Evolutionary conservation across 2,329 filamentous ascomycete genomes (phyloP).

Genomic region (Stemphylium vesicarium): DNA sequence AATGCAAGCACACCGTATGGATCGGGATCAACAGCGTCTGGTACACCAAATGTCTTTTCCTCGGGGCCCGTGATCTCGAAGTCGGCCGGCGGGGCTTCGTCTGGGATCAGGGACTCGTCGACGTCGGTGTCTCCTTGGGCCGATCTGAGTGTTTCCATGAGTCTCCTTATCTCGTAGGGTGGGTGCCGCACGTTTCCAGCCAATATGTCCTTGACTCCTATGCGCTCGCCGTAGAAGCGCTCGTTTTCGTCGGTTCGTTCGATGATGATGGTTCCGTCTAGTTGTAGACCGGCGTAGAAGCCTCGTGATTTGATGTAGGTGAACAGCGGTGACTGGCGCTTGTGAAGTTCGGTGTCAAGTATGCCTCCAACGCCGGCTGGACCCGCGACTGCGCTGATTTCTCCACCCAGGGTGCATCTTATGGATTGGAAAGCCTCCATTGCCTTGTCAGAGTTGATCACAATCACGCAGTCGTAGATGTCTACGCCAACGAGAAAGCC

Average conservation of each 20-base stretch:
- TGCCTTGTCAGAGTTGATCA: conserved; percentile 86
- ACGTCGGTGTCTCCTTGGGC: conserved; percentile 83
- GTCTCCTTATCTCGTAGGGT: conserved; percentile 62
- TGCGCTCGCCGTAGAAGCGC: conserved; percentile 76
- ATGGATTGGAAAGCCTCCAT: conserved; percentile 83
- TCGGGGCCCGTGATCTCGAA: conserved; percentile 59
- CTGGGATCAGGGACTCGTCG: conserved; percentile 70
- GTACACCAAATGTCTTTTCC: conserved; percentile 74
- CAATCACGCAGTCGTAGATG: conserved; percentile 93
- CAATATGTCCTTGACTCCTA: conserved; percentile 68
- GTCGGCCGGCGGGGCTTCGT: conserved; percentile 79
- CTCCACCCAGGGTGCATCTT: conserved; percentile 79
- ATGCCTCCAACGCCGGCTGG: conserved; percentile 78
- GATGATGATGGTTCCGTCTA: conserved; percentile 86
- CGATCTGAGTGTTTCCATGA: conserved; percentile 85
- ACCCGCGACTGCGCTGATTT: conserved; percentile 77
- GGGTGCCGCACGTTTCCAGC: conserved; percentile 64
- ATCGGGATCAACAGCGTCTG: conserved; percentile 81
- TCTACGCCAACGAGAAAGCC: conserved; percentile 92
- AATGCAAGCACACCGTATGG: conserved; percentile 89
- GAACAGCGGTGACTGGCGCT: conserved; percentile 74
- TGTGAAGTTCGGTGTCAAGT: conserved; percentile 72
- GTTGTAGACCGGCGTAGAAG: conserved; percentile 83
- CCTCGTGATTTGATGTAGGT: conserved; percentile 90
- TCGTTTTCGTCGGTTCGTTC: conserved; percentile 89